Conservation (phyloP, 1,284 basidiomycete species). For the Coriolopsis trogii region DNA sequence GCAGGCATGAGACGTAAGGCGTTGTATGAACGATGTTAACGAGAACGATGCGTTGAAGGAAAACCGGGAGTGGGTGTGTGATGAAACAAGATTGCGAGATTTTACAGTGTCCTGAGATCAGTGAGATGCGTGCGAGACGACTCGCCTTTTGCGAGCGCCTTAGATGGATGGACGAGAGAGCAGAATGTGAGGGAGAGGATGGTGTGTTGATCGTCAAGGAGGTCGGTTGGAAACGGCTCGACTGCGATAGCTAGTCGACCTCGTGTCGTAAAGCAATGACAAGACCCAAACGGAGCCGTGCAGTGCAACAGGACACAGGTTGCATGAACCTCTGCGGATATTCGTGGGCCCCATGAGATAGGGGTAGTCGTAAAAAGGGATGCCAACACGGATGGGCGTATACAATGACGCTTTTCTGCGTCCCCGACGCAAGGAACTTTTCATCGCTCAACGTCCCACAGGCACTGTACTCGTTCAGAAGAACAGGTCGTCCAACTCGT, state of each 20-base stretch:
- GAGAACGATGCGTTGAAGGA: conserved; percentile 10
- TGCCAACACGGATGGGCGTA: conserved; percentile 16
- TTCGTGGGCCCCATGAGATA: conserved; percentile 15
- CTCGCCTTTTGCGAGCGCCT: conserved; percentile 23
- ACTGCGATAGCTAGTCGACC: background rate
- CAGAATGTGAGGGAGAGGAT: background rate
- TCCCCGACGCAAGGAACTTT: conserved; percentile 6
- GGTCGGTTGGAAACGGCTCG: background rate
- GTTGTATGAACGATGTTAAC: conserved; percentile 3
- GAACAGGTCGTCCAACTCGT: conserved; percentile 30
- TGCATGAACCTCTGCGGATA: conserved; percentile 4
- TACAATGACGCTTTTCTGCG: conserved; percentile 21
- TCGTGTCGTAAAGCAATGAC: background rate
- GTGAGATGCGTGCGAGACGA: conserved; percentile 18
- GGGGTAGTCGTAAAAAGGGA: conserved; percentile 8
- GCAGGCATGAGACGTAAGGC: background rate
- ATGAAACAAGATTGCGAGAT: conserved; percentile 24
- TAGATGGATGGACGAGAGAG: conserved; percentile 3
- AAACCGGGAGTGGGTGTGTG: conserved; percentile 8
- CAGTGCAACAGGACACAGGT: background rate
- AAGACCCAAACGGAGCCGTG: conserved; percentile 5
- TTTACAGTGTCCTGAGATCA: conserved; percentile 24
- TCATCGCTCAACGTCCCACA: background rate
- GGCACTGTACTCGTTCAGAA: conserved; percentile 14
- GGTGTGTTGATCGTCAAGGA: background rate